Percentiles rank a stretch among this genome's conserved stretches.
Conservation (phyloP, 148 eudicot species). For the Suaeda aralocaspica region DNA sequence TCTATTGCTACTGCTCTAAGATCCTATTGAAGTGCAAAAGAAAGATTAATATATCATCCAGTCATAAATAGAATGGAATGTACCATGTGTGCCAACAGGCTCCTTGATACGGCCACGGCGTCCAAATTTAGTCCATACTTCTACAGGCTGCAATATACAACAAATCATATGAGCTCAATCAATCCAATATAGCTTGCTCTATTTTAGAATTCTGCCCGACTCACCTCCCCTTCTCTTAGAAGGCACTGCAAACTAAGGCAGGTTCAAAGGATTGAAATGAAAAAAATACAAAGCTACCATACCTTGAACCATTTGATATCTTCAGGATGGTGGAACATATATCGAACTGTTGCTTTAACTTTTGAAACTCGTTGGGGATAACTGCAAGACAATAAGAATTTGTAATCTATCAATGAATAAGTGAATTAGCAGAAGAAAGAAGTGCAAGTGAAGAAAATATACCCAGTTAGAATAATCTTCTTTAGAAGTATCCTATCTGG, state of each 20-base stretch:
- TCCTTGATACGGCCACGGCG: constrained; percentile 93
- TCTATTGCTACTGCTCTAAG: neutral
- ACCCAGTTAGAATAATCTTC: constrained; percentile 90
- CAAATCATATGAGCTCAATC: constrained; percentile 4
- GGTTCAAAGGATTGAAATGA: neutral
- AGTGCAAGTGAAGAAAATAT: constrained; percentile 20
- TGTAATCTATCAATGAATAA: neutral
- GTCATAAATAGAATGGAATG: constrained; percentile 15
- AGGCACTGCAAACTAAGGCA: neutral
- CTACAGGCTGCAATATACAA: constrained; percentile 70
- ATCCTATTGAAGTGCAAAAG: neutral
- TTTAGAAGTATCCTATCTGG: constrained; percentile 82
- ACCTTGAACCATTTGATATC: constrained; percentile 99
- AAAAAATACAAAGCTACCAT: constrained; percentile 22
- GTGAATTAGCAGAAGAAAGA: neutral
- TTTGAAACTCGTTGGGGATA: constrained; percentile 98
- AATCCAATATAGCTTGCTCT: neutral
- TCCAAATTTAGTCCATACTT: constrained; percentile 80
- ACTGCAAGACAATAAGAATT: constrained; percentile 39
- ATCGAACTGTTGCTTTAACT: constrained; percentile 74
- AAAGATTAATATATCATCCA: neutral
- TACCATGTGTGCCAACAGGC: constrained; percentile 98
- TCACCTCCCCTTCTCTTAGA: neutral
- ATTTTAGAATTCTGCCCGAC: neutral
- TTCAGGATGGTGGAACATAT: constrained; percentile 94